Evolutionary conservation across 2,329 filamentous ascomycete genomes (phyloP).

Genomic region (Aspergillus terreus): DNA sequence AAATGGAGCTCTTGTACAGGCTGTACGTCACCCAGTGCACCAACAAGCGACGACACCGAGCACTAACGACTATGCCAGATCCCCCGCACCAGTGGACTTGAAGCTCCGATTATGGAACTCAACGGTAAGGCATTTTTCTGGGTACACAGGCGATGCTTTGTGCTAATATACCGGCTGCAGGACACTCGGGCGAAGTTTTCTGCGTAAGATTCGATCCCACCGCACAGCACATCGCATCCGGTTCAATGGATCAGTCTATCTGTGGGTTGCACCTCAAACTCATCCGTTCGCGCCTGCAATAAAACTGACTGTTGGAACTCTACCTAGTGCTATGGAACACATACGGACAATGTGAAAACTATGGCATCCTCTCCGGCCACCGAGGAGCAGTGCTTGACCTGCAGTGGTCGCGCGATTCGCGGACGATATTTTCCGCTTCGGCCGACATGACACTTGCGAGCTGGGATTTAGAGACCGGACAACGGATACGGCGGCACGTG

Average conservation of each 20-base stretch:
- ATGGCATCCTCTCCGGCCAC: constrained; percentile 82
- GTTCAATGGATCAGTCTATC: constrained; percentile 90
- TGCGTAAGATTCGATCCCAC: constrained; percentile 84
- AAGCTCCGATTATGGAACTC: constrained; percentile 92
- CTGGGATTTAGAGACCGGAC: constrained; percentile 92
- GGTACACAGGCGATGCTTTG: neutral
- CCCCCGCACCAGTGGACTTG: constrained; percentile 74
- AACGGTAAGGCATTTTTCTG: constrained; percentile 51
- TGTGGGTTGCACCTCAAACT: constrained; percentile 50
- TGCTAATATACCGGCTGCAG: constrained; percentile 28
- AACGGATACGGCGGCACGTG: constrained; percentile 83
- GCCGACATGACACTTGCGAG: constrained; percentile 90
- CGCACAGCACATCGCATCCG: constrained; percentile 85
- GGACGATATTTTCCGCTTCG: constrained; percentile 85
- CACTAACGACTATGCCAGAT: constrained; percentile 49
- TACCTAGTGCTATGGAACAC: constrained; percentile 82
- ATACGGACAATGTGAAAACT: constrained; percentile 90
- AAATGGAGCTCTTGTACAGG: constrained; percentile 63
- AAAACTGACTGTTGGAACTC: neutral
- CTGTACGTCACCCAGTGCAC: constrained; percentile 48
- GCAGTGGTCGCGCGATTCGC: constrained; percentile 94
- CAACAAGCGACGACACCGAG: neutral
- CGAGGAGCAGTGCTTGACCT: constrained; percentile 87
- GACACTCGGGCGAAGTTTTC: constrained; percentile 79
- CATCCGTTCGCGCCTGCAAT: neutral